A percentile compares a stretch with the other conserved stretches of the same genome.
These are phyloP conservation scores for Candida ovalis DNA, from an alignment of 805 yeast species.

Conservation along the genomic window DNA sequence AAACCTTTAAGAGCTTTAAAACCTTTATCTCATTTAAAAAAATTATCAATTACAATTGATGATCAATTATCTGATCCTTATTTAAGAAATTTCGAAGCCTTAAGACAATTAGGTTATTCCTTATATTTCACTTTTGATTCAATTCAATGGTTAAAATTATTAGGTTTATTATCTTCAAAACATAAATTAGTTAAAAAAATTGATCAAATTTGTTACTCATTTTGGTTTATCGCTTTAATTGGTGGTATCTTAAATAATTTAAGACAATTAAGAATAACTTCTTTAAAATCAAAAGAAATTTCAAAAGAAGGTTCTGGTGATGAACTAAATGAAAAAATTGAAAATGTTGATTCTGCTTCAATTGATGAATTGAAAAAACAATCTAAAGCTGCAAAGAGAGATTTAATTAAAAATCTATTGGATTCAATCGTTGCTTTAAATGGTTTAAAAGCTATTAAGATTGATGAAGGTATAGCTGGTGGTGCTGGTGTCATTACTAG, in stretches of 20 bases:
- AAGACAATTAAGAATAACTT: constrained; percentile 46
- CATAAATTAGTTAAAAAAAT: constrained; percentile 35
- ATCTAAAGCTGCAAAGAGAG: constrained; percentile 40
- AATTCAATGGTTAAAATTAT: constrained; percentile 54
- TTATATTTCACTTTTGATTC: constrained; percentile 64
- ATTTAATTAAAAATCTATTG: constrained; percentile 69
- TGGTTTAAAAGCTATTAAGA: constrained; percentile 53
- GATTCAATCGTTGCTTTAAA: constrained; percentile 76
- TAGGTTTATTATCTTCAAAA: constrained; percentile 47
- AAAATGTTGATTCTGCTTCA: not conserved
- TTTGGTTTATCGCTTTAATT: constrained; percentile 73
- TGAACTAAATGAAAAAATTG: too few species aligned
- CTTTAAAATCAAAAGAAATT: constrained; percentile 33
- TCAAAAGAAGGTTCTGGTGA: constrained; percentile 7
- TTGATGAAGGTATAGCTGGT: constrained; percentile 79
- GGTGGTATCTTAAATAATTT: constrained; percentile 59
- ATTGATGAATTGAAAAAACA: not conserved
- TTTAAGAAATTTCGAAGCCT: constrained; percentile 46
- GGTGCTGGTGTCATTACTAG: constrained; percentile 83
- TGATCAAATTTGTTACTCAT: constrained; percentile 58
- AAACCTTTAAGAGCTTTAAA: constrained; percentile 83
- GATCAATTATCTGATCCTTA: constrained; percentile 64
- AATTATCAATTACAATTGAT: constrained; percentile 63
- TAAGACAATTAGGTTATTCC: constrained; percentile 59
- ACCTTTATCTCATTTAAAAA: constrained; percentile 68